Evolutionary conservation across 2,329 filamentous ascomycete species (phyloP).

Genomic region (Paecilomyces dactylethromorphus): DNA sequence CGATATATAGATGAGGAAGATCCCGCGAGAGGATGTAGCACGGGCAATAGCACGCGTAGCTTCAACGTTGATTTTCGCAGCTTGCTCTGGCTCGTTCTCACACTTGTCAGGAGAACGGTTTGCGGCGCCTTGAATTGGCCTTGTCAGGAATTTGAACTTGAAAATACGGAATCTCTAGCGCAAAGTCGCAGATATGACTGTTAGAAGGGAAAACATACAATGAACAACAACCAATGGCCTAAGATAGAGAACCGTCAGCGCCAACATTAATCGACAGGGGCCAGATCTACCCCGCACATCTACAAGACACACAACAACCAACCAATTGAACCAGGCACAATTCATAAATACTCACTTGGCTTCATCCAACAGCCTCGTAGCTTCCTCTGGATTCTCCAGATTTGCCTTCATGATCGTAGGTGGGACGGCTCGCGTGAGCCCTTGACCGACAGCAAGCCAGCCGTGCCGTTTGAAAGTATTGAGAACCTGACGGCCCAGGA

Average conservation of each 20-base stretch:
- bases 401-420: constrained; percentile 57
- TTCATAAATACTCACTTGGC: constrained; percentile 39
- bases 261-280: not conserved
- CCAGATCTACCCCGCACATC: not conserved
- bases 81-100: constrained; percentile 69
- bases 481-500: constrained; percentile 73
- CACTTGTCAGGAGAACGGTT: constrained; percentile 85
- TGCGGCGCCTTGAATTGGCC: constrained; percentile 58
- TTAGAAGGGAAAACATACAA: constrained; percentile 48
- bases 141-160: not conserved
- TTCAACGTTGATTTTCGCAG: constrained; percentile 65
- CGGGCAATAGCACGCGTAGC: constrained; percentile 62
- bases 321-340: not conserved
- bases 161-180: constrained; percentile 2
- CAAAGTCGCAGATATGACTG: constrained; percentile 3
- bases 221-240: constrained; percentile 75
- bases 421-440: constrained; percentile 66
- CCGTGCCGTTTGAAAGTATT: constrained; percentile 60
- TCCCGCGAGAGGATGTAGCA: constrained; percentile 52
- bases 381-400: constrained; percentile 39
- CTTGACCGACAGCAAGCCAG: constrained; percentile 68
- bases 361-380: constrained; percentile 44
- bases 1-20: constrained; percentile 56
- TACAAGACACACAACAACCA: not conserved
- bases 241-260: not conserved